Percentiles rank a stretch among this genome's conserved stretches.
These are phyloP conservation scores for Collybia nuda DNA, from an alignment of 768 basidiomycete genomes.

Conservation along the genomic window DNA sequence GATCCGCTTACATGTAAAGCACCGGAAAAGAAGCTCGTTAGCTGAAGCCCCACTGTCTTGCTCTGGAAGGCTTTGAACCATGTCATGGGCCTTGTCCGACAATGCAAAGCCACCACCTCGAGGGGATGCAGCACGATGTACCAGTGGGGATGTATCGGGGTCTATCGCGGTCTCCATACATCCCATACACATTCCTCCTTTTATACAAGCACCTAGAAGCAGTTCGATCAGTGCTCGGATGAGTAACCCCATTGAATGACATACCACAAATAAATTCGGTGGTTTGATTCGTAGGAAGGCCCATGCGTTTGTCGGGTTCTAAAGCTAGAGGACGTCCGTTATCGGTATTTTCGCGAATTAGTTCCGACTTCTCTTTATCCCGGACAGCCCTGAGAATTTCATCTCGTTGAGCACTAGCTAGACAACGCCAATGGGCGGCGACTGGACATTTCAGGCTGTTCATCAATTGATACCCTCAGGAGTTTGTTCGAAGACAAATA, in stretches of 20 bases:
- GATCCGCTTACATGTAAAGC: conserved; percentile 78
- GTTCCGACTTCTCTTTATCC: conserved; percentile 45
- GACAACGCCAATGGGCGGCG: conserved; percentile 74
- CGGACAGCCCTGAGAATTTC: conserved; percentile 71
- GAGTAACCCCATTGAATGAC: conserved; percentile 11
- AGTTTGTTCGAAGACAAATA: conserved; percentile 6
- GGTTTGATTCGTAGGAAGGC: conserved; percentile 52
- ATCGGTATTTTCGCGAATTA: conserved; percentile 25
- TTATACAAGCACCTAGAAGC: conserved; percentile 53
- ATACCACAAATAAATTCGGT: conserved; percentile 78
- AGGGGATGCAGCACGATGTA: neutral
- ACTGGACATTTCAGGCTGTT: conserved; percentile 76
- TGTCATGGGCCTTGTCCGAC: conserved; percentile 20
- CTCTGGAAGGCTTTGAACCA: neutral
- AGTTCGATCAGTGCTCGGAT: neutral
- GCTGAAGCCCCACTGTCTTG: neutral
- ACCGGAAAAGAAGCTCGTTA: conserved; percentile 69
- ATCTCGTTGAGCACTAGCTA: conserved; percentile 62
- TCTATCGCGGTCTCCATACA: conserved; percentile 60
- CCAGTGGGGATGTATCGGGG: conserved; percentile 32
- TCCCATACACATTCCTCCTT: conserved; percentile 77
- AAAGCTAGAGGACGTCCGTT: conserved; percentile 15
- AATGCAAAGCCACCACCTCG: conserved; percentile 29
- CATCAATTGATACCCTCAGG: conserved; percentile 13
- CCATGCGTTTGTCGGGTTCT: conserved; percentile 43